Evolutionary conservation across 148 eudicot genomes (phyloP).

Genomic region (Silene uniflora): DNA sequence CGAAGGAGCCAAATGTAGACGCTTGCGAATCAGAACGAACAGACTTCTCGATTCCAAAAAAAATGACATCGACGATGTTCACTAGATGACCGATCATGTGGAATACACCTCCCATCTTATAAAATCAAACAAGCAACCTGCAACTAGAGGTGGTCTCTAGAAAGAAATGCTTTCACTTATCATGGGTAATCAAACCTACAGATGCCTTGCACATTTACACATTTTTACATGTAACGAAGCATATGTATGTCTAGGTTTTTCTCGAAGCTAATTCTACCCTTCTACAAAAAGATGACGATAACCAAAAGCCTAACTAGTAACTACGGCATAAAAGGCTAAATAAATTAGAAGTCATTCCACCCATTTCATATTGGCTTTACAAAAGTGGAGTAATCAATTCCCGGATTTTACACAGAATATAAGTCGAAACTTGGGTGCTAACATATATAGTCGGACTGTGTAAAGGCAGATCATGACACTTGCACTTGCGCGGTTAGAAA

Average conservation of each 20-base stretch:
- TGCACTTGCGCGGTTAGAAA: no score
- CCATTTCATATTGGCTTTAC: not conserved
- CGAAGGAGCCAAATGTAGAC: no score
- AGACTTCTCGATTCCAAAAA: no score
- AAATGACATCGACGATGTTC: not conserved
- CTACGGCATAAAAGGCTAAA: not conserved
- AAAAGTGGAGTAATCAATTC: no score
- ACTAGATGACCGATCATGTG: not conserved
- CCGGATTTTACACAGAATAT: no score
- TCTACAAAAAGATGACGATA: not conserved
- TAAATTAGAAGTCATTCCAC: not conserved
- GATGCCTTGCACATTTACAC: not conserved
- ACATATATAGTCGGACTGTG: no score
- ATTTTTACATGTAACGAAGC: not conserved
- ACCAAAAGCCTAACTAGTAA: not conserved
- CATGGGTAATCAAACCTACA: no score
- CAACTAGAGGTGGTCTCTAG: not conserved
- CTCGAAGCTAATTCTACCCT: not conserved
- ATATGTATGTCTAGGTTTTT: not conserved
- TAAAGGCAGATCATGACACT: no score
- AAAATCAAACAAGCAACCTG: not conserved
- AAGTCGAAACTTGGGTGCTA: no score
- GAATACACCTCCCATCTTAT: not conserved
- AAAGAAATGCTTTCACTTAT: not conserved
- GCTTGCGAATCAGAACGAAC: no score